These are phyloP conservation scores for Mycena crocata DNA, from an alignment of 768 basidiomycete species.

Conservation along the genomic window DNA sequence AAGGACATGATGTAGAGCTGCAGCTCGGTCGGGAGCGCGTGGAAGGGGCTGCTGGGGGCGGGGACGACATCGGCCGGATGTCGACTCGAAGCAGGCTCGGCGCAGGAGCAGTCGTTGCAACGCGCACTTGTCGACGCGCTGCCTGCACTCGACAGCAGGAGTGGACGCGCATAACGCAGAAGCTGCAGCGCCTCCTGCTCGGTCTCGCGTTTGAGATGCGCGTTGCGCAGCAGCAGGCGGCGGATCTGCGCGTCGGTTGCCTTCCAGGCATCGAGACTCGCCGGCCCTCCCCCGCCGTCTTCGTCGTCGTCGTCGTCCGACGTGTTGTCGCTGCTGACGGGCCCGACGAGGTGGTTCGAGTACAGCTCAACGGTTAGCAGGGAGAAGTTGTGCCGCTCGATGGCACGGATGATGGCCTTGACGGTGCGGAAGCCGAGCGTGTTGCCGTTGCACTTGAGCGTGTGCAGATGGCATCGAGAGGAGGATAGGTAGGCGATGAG, in stretches of 20 bases:
- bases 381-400: conserved; percentile 58
- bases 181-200: conserved; percentile 62
- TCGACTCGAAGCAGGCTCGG: conserved; percentile 12
- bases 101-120: conserved; percentile 16
- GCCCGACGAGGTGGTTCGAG: conserved; percentile 53
- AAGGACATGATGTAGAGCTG: conserved; percentile 68
- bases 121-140: not conserved
- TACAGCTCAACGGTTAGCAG: conserved; percentile 63
- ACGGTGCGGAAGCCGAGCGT: conserved; percentile 59
- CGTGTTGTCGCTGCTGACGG: conserved; percentile 35
- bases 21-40: conserved; percentile 65
- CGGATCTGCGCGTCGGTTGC: conserved; percentile 47
- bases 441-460: conserved; percentile 68
- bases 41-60: conserved; percentile 48
- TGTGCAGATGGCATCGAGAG: conserved; percentile 58
- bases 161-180: conserved; percentile 60
- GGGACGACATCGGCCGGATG: not conserved
- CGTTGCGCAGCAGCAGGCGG: conserved; percentile 57
- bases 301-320: conserved; percentile 43
- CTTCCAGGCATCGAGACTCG: conserved; percentile 48
- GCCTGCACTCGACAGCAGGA: conserved; percentile 52
- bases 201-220: conserved; percentile 48
- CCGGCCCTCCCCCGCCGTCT: conserved; percentile 23
- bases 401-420: conserved; percentile 56
- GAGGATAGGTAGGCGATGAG: conserved; percentile 65